These are phyloP conservation scores for Isabelozyma gotoi DNA, from an alignment of 805 yeast species.

Conservation along the genomic window DNA sequence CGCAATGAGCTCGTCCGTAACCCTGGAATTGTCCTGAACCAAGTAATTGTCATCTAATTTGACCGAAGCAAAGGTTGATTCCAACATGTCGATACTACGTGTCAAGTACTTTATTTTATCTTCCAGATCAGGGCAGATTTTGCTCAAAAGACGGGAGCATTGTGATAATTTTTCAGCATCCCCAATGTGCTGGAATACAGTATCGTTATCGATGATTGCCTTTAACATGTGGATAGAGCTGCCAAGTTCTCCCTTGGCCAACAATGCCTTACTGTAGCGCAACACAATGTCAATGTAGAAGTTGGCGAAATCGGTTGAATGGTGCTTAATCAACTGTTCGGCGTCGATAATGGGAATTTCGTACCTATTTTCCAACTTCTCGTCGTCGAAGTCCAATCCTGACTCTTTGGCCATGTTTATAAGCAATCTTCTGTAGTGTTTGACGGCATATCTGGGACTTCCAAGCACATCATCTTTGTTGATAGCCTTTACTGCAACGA, in stretches of 20 bases:
- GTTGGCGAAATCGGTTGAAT: constrained; percentile 34
- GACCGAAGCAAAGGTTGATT: constrained; percentile 25
- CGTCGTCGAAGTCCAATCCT: constrained; percentile 24
- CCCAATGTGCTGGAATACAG: constrained; percentile 35
- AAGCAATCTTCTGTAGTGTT: constrained; percentile 40
- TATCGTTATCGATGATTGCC: constrained; percentile 33
- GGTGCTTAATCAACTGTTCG: constrained; percentile 24
- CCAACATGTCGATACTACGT: constrained; percentile 33
- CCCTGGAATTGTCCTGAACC: constrained; percentile 21
- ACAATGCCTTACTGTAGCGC: constrained; percentile 38
- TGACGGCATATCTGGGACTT: constrained; percentile 42
- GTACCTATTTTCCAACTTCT: constrained; percentile 17
- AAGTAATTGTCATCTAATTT: constrained; percentile 22
- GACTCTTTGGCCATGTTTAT: constrained; percentile 32
- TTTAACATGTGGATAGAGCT: constrained; percentile 26
- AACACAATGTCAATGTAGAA: constrained; percentile 43
- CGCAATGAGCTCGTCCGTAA: constrained; percentile 37
- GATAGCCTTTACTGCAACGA: constrained; percentile 40
- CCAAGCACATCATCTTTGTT: constrained; percentile 43
- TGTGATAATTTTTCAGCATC: constrained; percentile 41
- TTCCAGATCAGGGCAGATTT: constrained; percentile 16
- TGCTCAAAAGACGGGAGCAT: constrained; percentile 36
- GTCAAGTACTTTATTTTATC: constrained; percentile 25
- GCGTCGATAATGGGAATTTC: constrained; percentile 35
- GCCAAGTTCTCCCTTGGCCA: constrained; percentile 40